Base-by-base conservation (phyloP, 23 red algal genomes). In the Agarophyton chilense region DNA sequence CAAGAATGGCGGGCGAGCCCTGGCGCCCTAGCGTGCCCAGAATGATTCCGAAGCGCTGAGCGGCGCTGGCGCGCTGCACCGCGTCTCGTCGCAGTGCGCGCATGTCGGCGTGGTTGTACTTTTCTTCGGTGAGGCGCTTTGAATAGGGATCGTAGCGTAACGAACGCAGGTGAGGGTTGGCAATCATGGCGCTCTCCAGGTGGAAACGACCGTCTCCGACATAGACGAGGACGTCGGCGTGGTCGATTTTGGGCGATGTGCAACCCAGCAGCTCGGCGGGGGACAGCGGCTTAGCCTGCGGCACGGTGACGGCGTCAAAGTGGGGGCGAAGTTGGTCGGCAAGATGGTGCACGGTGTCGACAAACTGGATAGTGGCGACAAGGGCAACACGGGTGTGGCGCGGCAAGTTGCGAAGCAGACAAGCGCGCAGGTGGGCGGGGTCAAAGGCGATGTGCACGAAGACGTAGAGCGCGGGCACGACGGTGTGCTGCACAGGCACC, bases 211-310 rank as follows among this genome's bases (percentile, higher is more conserved):
- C 97, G 68, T 99, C 97, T 18, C 82, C 97, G 11, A 99, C 88
- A 29, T 99, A 99, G 5, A 99, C 61, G 21, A 99, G 62, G 11
- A 78, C 92, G 41, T 79, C 67, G 8, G 74, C 90, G 51, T 71
- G 72, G 2, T 65, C 65, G 41, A 99, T 50, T 19, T 45, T 61
- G 18, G 97, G 97, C 21, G 92, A 83, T 25, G 97, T 99, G 82
- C 97, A 99, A 40, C 97, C 97, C 17, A 99, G 92, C 18, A 99
- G 67, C 58, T 99, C 97, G n/a, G 93, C 97, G 12, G 93, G 97
- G 53, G 97, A 99, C 79, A 99, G 79, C 5, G 97, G 97, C 38
- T 81, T 78, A 7, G 68, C 65, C 85, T 99, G 93, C 24, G 97
- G 97, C 41, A 94, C 79, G 63, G 39, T 12, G n/a, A 94, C 53